Percentiles rank a stretch among this genome's conserved stretches.
Evolutionary conservation across 2,329 filamentous ascomycete species (phyloP).

Genomic region (Trichocomaceae sp.): DNA sequence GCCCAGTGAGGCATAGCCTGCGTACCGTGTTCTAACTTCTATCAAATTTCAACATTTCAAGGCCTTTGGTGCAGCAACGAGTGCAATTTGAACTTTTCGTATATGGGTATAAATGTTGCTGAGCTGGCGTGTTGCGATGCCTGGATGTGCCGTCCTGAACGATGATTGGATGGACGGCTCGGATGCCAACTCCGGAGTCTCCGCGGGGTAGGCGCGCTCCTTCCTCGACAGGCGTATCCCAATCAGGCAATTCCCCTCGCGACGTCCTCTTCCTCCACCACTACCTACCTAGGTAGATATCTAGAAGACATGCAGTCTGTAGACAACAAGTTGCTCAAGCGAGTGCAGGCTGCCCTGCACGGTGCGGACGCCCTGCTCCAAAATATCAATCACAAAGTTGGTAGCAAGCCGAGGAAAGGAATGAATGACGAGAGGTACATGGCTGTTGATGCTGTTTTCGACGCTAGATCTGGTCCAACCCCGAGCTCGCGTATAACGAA

Average conservation of each 20-base stretch:
- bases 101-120: too few species aligned
- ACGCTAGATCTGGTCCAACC: slow-evolving; percentile 16
- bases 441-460: not conserved
- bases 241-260: not conserved
- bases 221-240: not conserved
- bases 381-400: slow-evolving; percentile 10
- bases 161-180: not conserved
- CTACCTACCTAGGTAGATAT: too few species aligned
- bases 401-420: not conserved
- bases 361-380: slow-evolving; percentile 3
- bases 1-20: not conserved
- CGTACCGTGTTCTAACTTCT: too few species aligned
- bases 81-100: too few species aligned
- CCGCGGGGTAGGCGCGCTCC: not conserved
- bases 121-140: too few species aligned
- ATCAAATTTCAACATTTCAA: too few species aligned
- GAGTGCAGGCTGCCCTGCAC: slow-evolving; percentile 7
- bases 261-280: too few species aligned
- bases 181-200: too few species aligned
- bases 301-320: not conserved
- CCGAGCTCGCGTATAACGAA: slow-evolving; percentile 19
- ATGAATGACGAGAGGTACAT: not conserved
- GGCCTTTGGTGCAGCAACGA: too few species aligned
- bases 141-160: not conserved
- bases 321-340: not conserved